Conservation (phyloP, 257 asterid genomes). For the Paraleonurus japonicus region DNA sequence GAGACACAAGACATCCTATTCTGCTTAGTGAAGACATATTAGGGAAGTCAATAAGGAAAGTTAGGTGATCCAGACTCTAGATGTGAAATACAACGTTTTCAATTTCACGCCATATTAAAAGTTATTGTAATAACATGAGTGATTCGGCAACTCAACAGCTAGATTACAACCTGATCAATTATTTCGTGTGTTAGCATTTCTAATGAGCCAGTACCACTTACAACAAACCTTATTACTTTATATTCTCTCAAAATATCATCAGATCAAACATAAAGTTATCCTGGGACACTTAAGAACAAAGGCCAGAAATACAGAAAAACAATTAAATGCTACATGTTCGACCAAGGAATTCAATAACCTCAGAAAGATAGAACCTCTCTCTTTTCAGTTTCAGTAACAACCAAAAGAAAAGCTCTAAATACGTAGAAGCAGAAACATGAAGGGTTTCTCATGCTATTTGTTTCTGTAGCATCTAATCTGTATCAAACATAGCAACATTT, state of each 20-base stretch:
- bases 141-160: not conserved
- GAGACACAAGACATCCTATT: not conserved
- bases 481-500: conserved; percentile 1
- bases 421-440: not conserved
- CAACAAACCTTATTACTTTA: not conserved
- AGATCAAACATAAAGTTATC: not conserved
- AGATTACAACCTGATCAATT: not conserved
- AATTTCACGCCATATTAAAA: not conserved
- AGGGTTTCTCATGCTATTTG: not conserved
- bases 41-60: not conserved
- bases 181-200: not conserved
- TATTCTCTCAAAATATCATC: conserved; percentile 9
- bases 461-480: not conserved
- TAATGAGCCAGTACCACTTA: not conserved
- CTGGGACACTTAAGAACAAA: not conserved
- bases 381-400: not conserved
- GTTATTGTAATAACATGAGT: not conserved
- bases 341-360: not conserved
- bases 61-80: not conserved
- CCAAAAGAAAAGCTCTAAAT: not conserved
- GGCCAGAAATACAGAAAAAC: not conserved
- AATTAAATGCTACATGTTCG: not conserved
- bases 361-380: not conserved
- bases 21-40: not conserved
- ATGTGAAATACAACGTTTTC: not conserved